phyloP scores from a whole-genome alignment of 2,329 filamentous ascomycete species.

The Ophiocordyceps polyrhachis-furcata region DNA sequence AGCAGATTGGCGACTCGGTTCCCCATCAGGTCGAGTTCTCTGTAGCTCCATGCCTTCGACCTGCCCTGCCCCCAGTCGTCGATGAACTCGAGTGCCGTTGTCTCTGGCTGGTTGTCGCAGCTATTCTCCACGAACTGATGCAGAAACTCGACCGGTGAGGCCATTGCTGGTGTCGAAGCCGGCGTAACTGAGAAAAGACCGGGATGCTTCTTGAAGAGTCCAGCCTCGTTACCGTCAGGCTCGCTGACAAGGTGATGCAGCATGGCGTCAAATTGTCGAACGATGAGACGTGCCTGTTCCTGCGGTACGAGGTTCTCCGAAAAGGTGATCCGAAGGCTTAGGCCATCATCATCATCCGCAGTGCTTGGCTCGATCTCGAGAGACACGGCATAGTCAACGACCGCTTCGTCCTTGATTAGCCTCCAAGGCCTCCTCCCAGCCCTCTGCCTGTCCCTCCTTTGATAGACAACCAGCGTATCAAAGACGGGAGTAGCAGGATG shows the following conservation, averaged over 20 bases:
- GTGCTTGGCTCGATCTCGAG: slow-evolving; percentile 50
- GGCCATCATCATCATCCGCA: slow-evolving; percentile 21
- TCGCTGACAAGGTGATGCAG: slow-evolving; percentile 39
- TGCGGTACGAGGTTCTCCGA: slow-evolving; percentile 43
- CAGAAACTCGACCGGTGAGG: slow-evolving; percentile 39
- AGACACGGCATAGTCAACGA: slow-evolving; percentile 62
- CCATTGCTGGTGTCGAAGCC: slow-evolving; percentile 36
- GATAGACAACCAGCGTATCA: slow-evolving; percentile 72
- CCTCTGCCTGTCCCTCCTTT: slow-evolving; percentile 30
- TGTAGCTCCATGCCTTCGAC: slow-evolving; percentile 49
- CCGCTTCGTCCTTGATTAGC: slow-evolving; percentile 44
- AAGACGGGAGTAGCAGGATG: slow-evolving; percentile 50
- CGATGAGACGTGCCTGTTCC: slow-evolving; percentile 46
- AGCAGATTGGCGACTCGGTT: slow-evolving; percentile 57
- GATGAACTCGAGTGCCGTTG: slow-evolving; percentile 59
- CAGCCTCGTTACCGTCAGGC: slow-evolving; percentile 20
- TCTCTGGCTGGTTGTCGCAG: slow-evolving; percentile 34
- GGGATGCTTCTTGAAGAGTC: slow-evolving; percentile 14
- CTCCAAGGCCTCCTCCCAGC: slow-evolving; percentile 30
- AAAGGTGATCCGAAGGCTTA: slow-evolving; percentile 50
- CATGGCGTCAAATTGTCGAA: slow-evolving; percentile 52
- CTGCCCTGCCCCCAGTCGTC: slow-evolving; percentile 27
- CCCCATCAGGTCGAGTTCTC: slow-evolving; percentile 48
- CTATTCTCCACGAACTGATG: slow-evolving; percentile 63
- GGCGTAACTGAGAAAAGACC: slow-evolving; percentile 46